Evolutionary conservation across 306 rosid genomes (phyloP), one percentile per base, ranked within the genome.

Genomic region (Ormosia semicastrata): DNA sequence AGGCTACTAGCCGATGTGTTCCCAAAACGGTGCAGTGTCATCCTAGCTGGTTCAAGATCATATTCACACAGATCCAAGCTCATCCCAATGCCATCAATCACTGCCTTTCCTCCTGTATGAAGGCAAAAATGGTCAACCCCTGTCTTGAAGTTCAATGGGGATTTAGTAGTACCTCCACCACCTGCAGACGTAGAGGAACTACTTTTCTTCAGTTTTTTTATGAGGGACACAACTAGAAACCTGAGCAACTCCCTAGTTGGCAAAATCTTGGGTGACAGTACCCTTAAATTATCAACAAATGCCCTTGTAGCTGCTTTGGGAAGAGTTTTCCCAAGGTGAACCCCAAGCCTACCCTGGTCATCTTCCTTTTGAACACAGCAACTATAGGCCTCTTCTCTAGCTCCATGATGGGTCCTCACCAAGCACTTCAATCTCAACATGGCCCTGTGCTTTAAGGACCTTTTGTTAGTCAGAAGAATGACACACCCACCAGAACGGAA

Each of bases 71-170:
- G 88, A 67, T 83, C 86, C 10, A 95, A 85, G 62, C 91, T 93
- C 81, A 78, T 46, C 2, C 98, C 98, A 13, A 95, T 75, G 2
- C 97, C 98, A 53, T 95, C 97, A 8, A 95, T 93, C 79, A 95
- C 98, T 0, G 97, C 97, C 49, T 95, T 95, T 3, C 98, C 98
- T 1, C 98, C 97, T 0, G 98, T 93, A 18, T 95, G 98, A 0
- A 95, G 30, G 66, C 98, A 95, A 53, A 95, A 93, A 76, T 95
- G 98, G 13, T 95, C 92, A 0, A 93, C 95, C 2, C 94, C 97
- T 0, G 90, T 86, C 34, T 70, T 83, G 84, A 95, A 91, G 49
- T 93, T 85, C 53, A 92, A 67, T 0, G 85, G 85, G 0, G 95
- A 81, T 53, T 89, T 91, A 1, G 82, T 89, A 13, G 70, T 11